Base-by-base conservation (phyloP, 495 filamentous ascomycete genomes). In the Antarctomyces pellizariae region DNA sequence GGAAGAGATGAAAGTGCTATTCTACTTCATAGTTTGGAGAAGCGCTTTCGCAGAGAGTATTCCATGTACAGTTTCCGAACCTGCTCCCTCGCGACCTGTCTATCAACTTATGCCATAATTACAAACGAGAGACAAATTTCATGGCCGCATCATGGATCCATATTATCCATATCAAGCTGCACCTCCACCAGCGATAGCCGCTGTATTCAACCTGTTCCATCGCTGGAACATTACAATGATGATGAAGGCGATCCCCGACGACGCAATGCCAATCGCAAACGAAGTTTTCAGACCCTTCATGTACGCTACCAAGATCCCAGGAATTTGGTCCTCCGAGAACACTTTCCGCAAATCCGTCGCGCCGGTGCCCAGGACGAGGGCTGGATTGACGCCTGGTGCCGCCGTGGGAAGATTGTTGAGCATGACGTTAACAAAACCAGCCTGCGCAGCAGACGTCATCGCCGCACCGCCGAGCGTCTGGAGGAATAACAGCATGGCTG, bases 231-330 rank as follows among this genome's bases (percentile, higher is more conserved):
- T n/a, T n/a, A n/a, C n/a, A n/a, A n/a, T n/a, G n/a, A n/a, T n/a
- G n/a, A n/a, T n/a, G n/a, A n/a, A n/a, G n/a, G 34, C 34, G 17
- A 41, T 35, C 9, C 34, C 38, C 9, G 42, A 28, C 7, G 41
- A 28, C 2, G 36, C 58, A 21, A 57, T 45, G 3, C 47, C 35
- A n/a, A 63, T 32, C 0, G 48, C 44, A 29, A 53, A 58, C 1
- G 54, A 41, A 5, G 46, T 45, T 37, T 56, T 58, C 28, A 75
- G 33, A 4, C 63, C 67, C 1, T 31, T 38, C 59, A 68, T 66
- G 43, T 75, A 75, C 4, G 59, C 62, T 2, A 37, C 19, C 13
- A 74, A 24, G 10, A 75, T 50, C 2, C 51, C 57, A 0, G 49
- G 45, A 2, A 77, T 13, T 18, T 56, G 28, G 1, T 52, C 46